These are phyloP conservation scores for Globisporangium radiosum DNA, from an alignment of 352 stramenopile species.

Conservation along the genomic window DNA sequence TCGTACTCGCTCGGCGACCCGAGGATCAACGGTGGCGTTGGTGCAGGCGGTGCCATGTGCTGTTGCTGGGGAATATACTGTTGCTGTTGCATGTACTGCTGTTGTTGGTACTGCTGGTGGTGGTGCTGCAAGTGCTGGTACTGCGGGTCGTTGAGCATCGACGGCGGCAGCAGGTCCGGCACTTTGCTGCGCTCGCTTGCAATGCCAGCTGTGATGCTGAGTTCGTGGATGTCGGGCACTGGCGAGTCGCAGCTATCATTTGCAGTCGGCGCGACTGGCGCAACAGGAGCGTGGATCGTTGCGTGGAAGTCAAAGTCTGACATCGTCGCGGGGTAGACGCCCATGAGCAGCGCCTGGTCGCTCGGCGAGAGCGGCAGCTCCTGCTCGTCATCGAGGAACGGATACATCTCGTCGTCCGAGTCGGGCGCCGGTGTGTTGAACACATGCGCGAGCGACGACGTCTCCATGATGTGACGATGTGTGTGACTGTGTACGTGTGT, in stretches of 20 bases:
- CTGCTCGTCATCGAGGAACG: constrained; percentile 31
- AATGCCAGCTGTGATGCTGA: constrained; percentile 15
- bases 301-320: constrained; percentile 60
- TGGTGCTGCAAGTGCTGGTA: constrained; percentile 19
- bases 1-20: constrained; percentile 9
- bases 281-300: constrained; percentile 32
- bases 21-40: constrained; percentile 1
- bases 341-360: constrained; percentile 48
- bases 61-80: constrained; percentile 10
- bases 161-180: constrained; percentile 19
- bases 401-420: constrained; percentile 53
- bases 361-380: constrained; percentile 33
- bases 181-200: constrained; percentile 23
- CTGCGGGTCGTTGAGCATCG: constrained; percentile 20
- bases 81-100: constrained; percentile 19
- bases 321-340: constrained; percentile 49
- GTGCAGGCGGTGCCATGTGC: constrained; percentile 14
- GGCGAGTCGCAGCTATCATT: constrained; percentile 3
- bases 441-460: constrained; percentile 32
- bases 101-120: constrained; percentile 20
- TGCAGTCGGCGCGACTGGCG: constrained; percentile 2
- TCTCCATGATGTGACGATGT: constrained; percentile 8
- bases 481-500: not conserved
- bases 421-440: constrained; percentile 29
- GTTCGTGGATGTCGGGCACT: constrained; percentile 8